phyloP scores from a whole-genome alignment of 306 rosid species.

The Cicer cuneatum region DNA sequence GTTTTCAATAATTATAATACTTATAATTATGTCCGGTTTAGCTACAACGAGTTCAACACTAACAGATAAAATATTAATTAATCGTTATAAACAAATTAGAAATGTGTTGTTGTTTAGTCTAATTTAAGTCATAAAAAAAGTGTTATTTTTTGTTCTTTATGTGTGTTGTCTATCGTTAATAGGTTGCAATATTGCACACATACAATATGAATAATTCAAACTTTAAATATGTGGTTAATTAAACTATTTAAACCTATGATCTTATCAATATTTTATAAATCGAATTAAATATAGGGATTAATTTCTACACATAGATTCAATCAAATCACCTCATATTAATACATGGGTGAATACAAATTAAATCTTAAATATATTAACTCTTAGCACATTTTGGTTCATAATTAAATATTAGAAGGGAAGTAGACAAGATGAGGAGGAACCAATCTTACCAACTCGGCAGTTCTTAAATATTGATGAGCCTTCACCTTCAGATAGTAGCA shows the following conservation, averaged over 20 bases:
- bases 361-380: background rate
- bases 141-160: too few species aligned
- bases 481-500: constrained; percentile 39
- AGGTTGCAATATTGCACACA: background rate
- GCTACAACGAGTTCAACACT: constrained; percentile 8
- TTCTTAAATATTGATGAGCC: constrained; percentile 45
- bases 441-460: constrained; percentile 33
- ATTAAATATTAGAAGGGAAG: constrained; percentile 29
- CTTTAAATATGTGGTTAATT: background rate
- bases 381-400: background rate
- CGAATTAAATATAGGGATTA: too few species aligned
- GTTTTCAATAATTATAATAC: background rate
- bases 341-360: too few species aligned
- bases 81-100: background rate
- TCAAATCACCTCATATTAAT: too few species aligned
- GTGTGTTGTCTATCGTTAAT: background rate
- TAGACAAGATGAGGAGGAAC: constrained; percentile 29
- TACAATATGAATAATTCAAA: background rate
- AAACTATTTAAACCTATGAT: background rate
- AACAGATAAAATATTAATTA: constrained; percentile 2
- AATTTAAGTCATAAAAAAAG: too few species aligned
- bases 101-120: too few species aligned
- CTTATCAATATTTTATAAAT: too few species aligned
- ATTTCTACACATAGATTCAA: too few species aligned
- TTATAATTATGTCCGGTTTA: background rate